phyloP scores from a whole-genome alignment of 306 rosid species.

The Argentina anserina region DNA sequence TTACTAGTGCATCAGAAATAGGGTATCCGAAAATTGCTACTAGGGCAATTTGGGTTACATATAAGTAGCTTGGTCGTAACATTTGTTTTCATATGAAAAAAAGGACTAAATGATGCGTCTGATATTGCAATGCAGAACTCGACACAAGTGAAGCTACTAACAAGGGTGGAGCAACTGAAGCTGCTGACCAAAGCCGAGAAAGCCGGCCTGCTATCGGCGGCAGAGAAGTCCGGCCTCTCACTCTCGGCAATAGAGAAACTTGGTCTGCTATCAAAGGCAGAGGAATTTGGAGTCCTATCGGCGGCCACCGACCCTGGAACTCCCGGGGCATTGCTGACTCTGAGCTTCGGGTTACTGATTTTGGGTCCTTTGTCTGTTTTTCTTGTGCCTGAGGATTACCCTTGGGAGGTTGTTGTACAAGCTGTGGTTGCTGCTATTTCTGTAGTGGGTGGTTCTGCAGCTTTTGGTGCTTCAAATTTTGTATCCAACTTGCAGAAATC shows the following conservation, averaged over 20 bases:
- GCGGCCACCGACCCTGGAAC: constrained; percentile 90
- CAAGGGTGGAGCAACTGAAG: constrained; percentile 84
- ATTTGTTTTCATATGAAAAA: too few species aligned
- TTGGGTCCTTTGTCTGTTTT: constrained; percentile 73
- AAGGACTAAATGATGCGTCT: background rate
- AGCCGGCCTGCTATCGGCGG: constrained; percentile 85
- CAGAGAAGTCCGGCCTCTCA: constrained; percentile 78
- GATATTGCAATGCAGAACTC: constrained; percentile 15
- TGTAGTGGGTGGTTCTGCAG: constrained; percentile 73
- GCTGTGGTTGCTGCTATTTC: constrained; percentile 45
- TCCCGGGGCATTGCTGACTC: constrained; percentile 57
- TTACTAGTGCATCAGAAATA: too few species aligned
- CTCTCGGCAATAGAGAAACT: constrained; percentile 72
- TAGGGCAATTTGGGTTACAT: background rate
- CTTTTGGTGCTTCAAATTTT: constrained; percentile 78
- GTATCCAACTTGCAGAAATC: constrained; percentile 80
- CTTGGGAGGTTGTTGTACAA: constrained; percentile 53
- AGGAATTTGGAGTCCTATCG: constrained; percentile 78
- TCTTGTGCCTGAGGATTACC: constrained; percentile 77
- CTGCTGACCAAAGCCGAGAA: constrained; percentile 89
- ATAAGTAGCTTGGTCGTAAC: background rate
- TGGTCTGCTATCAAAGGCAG: constrained; percentile 88
- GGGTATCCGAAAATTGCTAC: background rate
- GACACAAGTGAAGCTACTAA: constrained; percentile 59
- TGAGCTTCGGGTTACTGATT: constrained; percentile 58